A percentile compares a stretch with the other conserved stretches of the same genome.
Evolutionary conservation across 805 yeast species (phyloP).

Genomic region (Candida rishiriensis): DNA sequence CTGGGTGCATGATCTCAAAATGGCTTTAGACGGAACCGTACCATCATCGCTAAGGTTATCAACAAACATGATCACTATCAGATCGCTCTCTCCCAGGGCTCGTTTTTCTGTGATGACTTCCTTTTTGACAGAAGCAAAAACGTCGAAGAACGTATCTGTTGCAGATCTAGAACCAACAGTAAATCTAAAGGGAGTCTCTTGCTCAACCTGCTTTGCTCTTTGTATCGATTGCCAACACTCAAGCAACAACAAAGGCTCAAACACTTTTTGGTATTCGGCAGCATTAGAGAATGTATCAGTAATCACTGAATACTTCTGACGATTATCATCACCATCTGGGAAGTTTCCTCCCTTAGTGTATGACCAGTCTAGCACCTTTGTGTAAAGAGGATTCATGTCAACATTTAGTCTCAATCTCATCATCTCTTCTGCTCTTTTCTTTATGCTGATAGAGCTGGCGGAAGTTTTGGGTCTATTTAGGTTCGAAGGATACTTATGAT

Average conservation of each 20-base stretch:
- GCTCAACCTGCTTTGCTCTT: constrained; percentile 59
- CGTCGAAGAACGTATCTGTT: constrained; percentile 83
- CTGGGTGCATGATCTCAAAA: constrained; percentile 14
- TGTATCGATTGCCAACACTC: constrained; percentile 94
- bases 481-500: constrained; percentile 13
- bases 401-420: constrained; percentile 80
- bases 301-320: constrained; percentile 39
- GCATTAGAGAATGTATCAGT: constrained; percentile 53
- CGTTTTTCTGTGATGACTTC: constrained; percentile 45
- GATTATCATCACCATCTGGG: constrained; percentile 46
- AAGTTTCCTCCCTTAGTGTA: constrained; percentile 50
- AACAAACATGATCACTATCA: constrained; percentile 59
- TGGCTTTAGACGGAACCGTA: constrained; percentile 13
- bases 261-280: constrained; percentile 60
- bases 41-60: constrained; percentile 33
- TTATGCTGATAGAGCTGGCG: constrained; percentile 34
- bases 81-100: constrained; percentile 65
- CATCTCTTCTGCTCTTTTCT: constrained; percentile 60
- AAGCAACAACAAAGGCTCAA: constrained; percentile 76
- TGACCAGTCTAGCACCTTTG: constrained; percentile 70
- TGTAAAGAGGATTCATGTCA: constrained; percentile 70
- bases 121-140: constrained; percentile 67
- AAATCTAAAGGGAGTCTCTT: constrained; percentile 58
- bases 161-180: constrained; percentile 76
- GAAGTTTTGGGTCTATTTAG: constrained; percentile 8